Conservation (phyloP, 116 monocot genomes). For the Iris pallida region DNA sequence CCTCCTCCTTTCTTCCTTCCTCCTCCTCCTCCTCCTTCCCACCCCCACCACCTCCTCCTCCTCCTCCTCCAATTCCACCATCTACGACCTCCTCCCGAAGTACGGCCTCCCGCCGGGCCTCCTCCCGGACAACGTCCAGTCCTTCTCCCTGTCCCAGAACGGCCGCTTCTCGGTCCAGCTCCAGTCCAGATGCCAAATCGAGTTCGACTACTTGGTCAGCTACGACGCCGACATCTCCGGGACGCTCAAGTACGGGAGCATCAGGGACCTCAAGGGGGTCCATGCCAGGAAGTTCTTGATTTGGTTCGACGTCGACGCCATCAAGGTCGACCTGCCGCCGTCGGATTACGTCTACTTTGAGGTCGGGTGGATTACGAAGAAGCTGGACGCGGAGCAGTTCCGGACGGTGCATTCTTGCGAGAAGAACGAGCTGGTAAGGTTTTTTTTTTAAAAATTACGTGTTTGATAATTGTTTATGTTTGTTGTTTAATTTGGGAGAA, state of each 20-base stretch:
- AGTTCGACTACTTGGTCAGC: conserved; percentile 64
- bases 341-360: conserved; percentile 43
- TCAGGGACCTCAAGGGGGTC: conserved; percentile 61
- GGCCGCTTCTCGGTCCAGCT: conserved; percentile 52
- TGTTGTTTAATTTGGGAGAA: too few species aligned
- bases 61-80: conserved; percentile 21
- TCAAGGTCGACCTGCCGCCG: conserved; percentile 72
- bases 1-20: too few species aligned
- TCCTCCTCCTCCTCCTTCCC: conserved; percentile 5
- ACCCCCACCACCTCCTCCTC: not conserved
- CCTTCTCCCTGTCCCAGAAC: conserved; percentile 37
- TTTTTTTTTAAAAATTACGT: too few species aligned
- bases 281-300: conserved; percentile 61
- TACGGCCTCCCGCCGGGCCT: conserved; percentile 63
- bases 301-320: conserved; percentile 67
- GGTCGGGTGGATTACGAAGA: conserved; percentile 48
- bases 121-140: conserved; percentile 48
- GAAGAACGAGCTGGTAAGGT: not conserved
- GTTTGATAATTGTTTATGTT: too few species aligned
- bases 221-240: conserved; percentile 53
- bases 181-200: conserved; percentile 46
- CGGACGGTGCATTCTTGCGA: conserved; percentile 37
- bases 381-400: conserved; percentile 42
- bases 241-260: conserved; percentile 43
- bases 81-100: conserved; percentile 49